phyloP scores from a whole-genome alignment of 1,284 basidiomycete species.

The Apiotrichum sp. region DNA sequence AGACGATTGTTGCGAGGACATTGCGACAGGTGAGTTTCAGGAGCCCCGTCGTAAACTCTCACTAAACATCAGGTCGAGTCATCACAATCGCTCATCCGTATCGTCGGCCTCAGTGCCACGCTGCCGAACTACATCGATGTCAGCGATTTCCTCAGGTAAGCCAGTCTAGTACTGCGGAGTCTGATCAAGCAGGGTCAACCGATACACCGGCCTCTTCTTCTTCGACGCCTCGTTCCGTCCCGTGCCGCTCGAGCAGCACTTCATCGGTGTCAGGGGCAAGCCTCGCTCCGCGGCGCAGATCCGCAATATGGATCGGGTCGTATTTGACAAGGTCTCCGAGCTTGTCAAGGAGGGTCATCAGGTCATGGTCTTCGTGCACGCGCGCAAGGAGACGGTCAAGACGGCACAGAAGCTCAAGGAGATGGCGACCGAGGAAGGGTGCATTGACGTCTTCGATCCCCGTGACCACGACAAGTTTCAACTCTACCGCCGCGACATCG shows the following conservation, averaged over 20 bases:
- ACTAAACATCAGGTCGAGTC: constrained; percentile 62
- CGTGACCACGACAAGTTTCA: constrained; percentile 68
- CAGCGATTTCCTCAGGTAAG: constrained; percentile 82
- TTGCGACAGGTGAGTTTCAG: constrained; percentile 59
- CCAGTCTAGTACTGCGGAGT: neutral
- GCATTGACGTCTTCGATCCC: constrained; percentile 70
- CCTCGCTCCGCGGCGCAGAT: constrained; percentile 65
- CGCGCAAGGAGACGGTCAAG: constrained; percentile 97
- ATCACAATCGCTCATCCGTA: constrained; percentile 93
- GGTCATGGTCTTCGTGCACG: constrained; percentile 99
- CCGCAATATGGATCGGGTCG: constrained; percentile 81
- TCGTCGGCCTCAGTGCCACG: constrained; percentile 96
- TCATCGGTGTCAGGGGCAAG: constrained; percentile 93
- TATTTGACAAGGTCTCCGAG: constrained; percentile 72
- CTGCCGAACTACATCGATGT: constrained; percentile 97
- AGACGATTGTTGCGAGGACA: constrained; percentile 95
- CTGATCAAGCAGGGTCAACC: constrained; percentile 64
- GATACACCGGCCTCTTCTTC: constrained; percentile 88
- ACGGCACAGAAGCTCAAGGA: constrained; percentile 81
- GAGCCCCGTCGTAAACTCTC: too few relatives aligned
- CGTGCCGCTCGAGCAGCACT: constrained; percentile 95
- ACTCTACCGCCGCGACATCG: constrained; percentile 72
- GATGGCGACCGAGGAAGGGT: constrained; percentile 66
- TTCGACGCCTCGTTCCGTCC: constrained; percentile 98
- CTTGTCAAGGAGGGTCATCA: constrained; percentile 85